Evolutionary conservation across 371 early-diverging fungal genomes (phyloP).

Genomic region (Globomyces sp.): DNA sequence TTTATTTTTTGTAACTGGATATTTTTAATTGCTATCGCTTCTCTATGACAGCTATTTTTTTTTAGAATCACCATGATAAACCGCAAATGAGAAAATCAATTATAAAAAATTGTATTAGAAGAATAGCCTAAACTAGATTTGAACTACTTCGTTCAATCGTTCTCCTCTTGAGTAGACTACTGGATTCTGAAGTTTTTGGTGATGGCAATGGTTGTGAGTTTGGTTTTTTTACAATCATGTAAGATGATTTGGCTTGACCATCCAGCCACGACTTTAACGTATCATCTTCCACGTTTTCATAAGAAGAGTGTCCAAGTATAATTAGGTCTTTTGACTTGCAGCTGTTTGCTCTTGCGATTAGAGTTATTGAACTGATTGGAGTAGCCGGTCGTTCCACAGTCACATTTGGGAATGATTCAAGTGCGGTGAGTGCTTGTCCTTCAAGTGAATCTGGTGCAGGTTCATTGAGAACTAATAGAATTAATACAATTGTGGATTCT

Average conservation of each 20-base stretch:
- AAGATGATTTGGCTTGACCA: not conserved
- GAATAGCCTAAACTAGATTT: too few species aligned
- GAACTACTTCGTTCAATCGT: too few species aligned
- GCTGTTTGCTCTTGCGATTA: not conserved
- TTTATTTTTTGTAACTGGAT: too few species aligned
- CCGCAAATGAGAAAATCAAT: too few species aligned
- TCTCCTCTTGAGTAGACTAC: too few species aligned
- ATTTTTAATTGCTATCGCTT: too few species aligned
- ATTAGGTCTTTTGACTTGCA: slow-evolving; percentile 22
- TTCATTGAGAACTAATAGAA: not conserved
- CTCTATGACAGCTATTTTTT: too few species aligned
- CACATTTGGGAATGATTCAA: not conserved
- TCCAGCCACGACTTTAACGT: slow-evolving; percentile 3
- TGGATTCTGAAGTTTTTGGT: too few species aligned
- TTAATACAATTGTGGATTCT: not conserved
- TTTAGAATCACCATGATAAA: too few species aligned
- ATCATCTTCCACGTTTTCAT: slow-evolving; percentile 9
- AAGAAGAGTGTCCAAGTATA: slow-evolving; percentile 19
- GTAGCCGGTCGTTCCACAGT: slow-evolving; percentile 10
- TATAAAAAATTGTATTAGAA: too few species aligned
- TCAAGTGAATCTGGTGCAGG: not conserved
- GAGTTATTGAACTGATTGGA: not conserved
- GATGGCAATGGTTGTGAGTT: not conserved
- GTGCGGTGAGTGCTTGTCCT: not conserved
- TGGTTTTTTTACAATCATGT: slow-evolving; percentile 17